Conservation (phyloP, 169 alveolate species). For the Theileria equi region DNA sequence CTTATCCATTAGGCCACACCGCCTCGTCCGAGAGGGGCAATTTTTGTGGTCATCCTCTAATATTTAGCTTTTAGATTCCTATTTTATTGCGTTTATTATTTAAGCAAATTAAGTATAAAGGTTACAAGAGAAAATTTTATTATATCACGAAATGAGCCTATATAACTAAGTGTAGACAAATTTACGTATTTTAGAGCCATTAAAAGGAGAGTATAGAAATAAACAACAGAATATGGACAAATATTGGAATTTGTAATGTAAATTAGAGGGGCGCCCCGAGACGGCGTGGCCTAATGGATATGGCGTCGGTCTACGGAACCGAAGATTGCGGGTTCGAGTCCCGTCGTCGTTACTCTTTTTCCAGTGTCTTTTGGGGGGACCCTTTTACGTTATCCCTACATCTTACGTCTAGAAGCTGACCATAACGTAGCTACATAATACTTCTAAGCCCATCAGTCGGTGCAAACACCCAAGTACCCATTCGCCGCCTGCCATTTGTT, state of each 20-base stretch:
- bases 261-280: constrained; percentile 40
- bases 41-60: not conserved
- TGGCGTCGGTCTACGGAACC: constrained; percentile 98
- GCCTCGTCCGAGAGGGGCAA: constrained; percentile 63
- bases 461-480: too few species aligned
- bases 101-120: not conserved
- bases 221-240: too few species aligned
- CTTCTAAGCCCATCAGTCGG: too few species aligned
- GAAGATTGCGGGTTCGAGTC: constrained; percentile 98
- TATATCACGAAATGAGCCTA: too few species aligned
- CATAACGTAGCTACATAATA: too few species aligned
- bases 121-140: not conserved
- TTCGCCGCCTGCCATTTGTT: too few species aligned
- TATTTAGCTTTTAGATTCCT: not conserved
- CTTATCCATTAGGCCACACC: constrained; percentile 97
- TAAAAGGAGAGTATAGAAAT: not conserved
- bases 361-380: not conserved
- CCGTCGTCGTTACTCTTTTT: constrained; percentile 83
- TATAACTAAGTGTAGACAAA: constrained; percentile 1
- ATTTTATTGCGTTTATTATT: not conserved
- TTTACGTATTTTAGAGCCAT: not conserved
- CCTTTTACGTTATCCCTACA: too few species aligned
- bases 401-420: too few species aligned
- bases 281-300: constrained; percentile 97
- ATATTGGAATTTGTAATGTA: not conserved